phyloP scores from a whole-genome alignment of 495 filamentous ascomycete genomes.

The Neurospora africana region DNA sequence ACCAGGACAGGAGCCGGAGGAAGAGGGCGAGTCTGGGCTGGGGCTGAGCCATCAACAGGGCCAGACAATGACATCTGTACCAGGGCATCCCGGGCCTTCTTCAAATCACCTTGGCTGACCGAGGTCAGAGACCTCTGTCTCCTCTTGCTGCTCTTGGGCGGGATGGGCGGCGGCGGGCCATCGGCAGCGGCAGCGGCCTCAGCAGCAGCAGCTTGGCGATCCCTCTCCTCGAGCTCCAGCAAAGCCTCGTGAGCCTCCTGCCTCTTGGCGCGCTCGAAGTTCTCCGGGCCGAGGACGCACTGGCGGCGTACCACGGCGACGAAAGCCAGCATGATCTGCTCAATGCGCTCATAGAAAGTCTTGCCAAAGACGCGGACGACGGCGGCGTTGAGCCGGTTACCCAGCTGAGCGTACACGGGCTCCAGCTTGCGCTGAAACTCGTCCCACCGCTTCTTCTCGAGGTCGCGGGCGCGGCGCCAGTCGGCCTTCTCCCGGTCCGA shows the following conservation, averaged over 20 bases:
- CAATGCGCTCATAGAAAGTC: not conserved
- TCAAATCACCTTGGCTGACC: not conserved
- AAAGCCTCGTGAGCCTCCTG: not conserved
- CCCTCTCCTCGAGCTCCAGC: not conserved
- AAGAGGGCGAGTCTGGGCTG: not conserved
- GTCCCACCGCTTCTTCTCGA: not conserved
- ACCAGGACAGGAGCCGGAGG: not conserved
- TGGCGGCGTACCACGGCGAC: not conserved
- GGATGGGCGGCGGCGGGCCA: not conserved
- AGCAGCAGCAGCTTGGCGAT: not conserved
- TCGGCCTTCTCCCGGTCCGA: not conserved
- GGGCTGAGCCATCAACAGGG: not conserved
- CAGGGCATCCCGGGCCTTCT: not conserved
- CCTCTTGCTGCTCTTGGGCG: not conserved
- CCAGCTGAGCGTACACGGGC: not conserved
- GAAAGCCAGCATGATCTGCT: not conserved
- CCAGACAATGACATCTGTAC: not conserved
- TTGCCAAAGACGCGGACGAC: not conserved
- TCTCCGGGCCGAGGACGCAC: not conserved
- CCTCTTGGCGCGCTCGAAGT: not conserved
- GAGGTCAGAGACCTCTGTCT: not conserved
- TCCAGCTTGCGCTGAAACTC: not conserved
- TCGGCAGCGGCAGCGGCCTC: not conserved
- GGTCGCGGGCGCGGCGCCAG: not conserved
- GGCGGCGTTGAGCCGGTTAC: not conserved